Percentiles rank a stretch among this genome's conserved stretches.
Conservation (phyloP, 2,329 filamentous ascomycete species). For the Hypoxylon sp. region DNA sequence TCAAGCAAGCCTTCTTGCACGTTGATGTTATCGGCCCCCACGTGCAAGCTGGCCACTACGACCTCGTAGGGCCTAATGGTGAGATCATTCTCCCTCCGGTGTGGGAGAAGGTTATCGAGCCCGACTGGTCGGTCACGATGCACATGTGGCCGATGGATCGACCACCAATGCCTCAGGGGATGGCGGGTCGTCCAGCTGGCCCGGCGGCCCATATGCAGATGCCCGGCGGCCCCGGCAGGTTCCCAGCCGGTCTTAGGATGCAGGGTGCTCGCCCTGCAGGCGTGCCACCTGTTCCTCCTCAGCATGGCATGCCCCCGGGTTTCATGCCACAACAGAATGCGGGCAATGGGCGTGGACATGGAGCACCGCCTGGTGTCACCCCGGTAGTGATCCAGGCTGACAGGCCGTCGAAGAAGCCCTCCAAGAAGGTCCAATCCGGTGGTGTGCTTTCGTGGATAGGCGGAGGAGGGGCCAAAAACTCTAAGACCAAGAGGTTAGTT, state of each 20-base stretch:
- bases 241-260: slow-evolving; percentile 8
- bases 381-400: slow-evolving; percentile 40
- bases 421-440: slow-evolving; percentile 36
- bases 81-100: slow-evolving; percentile 84
- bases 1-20: slow-evolving; percentile 83
- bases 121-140: slow-evolving; percentile 77
- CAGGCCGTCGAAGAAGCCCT: slow-evolving; percentile 41
- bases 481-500: slow-evolving; percentile 45
- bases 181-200: slow-evolving; percentile 16
- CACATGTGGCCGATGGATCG: slow-evolving; percentile 67
- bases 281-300: slow-evolving; percentile 19
- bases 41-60: slow-evolving; percentile 80
- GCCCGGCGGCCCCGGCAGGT: slow-evolving; percentile 2
- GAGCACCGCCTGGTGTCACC: slow-evolving; percentile 5
- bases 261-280: slow-evolving; percentile 6
- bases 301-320: slow-evolving; percentile 28
- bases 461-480: slow-evolving; percentile 38
- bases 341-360: background rate
- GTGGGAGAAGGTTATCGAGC: slow-evolving; percentile 83
- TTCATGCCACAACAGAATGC: background rate
- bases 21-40: slow-evolving; percentile 79
- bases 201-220: slow-evolving; percentile 9
- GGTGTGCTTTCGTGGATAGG: slow-evolving; percentile 48
- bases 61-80: slow-evolving; percentile 78
- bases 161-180: slow-evolving; percentile 18